A percentile compares a stretch with the other conserved stretches of the same genome.
These are phyloP conservation scores for Phytopythium litorale DNA, from an alignment of 352 stramenopile genomes.

Conservation along the genomic window DNA sequence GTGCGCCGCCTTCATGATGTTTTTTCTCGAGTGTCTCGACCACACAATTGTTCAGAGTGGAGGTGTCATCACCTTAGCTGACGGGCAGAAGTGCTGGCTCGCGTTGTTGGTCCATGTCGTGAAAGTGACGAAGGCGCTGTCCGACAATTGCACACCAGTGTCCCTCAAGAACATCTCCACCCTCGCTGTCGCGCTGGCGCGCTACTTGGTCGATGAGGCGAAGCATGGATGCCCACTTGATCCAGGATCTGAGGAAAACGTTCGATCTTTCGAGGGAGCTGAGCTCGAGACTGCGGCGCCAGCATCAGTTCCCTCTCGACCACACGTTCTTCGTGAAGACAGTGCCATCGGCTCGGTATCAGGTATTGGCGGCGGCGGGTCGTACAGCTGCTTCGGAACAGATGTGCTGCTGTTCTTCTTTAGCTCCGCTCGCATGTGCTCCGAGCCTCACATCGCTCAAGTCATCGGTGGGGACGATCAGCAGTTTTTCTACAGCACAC, in stretches of 20 bases:
- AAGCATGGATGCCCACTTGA: slow-evolving; percentile 32
- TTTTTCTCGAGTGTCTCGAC: slow-evolving; percentile 51
- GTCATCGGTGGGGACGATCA: slow-evolving; percentile 48
- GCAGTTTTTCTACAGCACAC: slow-evolving; percentile 65
- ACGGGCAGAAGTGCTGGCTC: slow-evolving; percentile 63
- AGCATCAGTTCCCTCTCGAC: neutral
- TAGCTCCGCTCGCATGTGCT: slow-evolving; percentile 34
- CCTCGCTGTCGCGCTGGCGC: slow-evolving; percentile 42
- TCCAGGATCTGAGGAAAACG: neutral
- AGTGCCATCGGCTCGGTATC: neutral
- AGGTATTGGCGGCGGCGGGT: neutral
- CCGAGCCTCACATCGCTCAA: slow-evolving; percentile 26
- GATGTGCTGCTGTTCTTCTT: slow-evolving; percentile 52
- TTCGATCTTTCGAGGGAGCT: neutral
- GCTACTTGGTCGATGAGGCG: slow-evolving; percentile 45
- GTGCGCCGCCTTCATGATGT: slow-evolving; percentile 60
- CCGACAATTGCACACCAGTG: slow-evolving; percentile 37
- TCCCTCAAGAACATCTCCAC: slow-evolving; percentile 57
- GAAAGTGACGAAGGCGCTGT: slow-evolving; percentile 37
- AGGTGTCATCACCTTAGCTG: slow-evolving; percentile 2
- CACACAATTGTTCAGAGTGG: slow-evolving; percentile 17
- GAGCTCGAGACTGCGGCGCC: neutral
- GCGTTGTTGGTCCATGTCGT: slow-evolving; percentile 49
- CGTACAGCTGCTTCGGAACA: slow-evolving; percentile 41
- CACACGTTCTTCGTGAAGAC: slow-evolving; percentile 1